Base-by-base conservation (phyloP, 176 grass and related monocot genomes). In the Zoysia pacifica region DNA sequence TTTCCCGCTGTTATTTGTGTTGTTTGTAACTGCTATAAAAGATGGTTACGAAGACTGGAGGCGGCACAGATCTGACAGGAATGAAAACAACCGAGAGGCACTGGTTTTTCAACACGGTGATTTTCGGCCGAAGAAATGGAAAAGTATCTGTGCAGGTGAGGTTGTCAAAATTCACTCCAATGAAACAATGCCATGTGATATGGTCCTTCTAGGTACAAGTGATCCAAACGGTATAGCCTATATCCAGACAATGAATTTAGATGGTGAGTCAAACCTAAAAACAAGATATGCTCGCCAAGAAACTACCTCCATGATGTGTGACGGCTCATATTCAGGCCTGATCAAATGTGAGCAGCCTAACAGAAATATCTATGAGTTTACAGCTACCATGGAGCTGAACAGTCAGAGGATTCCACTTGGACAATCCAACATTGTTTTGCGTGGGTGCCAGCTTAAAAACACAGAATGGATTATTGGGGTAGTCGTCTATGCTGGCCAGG, bases 201-300 rank as follows among this genome's bases (percentile, higher is more conserved):
- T 99, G 84, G 97, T 99, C 67, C 80, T 99, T 69, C 70, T 99
- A 71, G 88, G 88, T 67, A 93, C 90, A 48, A 96, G 97, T 65
- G 93, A 99, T 86, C 84, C 90, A 76, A 99, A 99, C 80, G 92
- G 92, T 82, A 99, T 99, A 84, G 97, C 97, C 83, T 99, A 99
- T 82, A 96, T 99, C 48, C 97, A 99, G 85, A 99, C 97, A 44
- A 99, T 99, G 97, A 99, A 99, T 91, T 87, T 99, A 79, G 97
- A 99, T 50, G 97, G 97, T 8, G 97, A 99, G 80, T 99, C 97
- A 73, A 99, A 99, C 83, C 79, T 99, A 45, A 99, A 99, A 90
- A 96, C 97, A 84, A 93, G 97, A 81, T 99, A 99, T 77, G 97
- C 97, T 82, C 90, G 92, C 41, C 97, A 99, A 81, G 97, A 99